Conservation (phyloP, 352 stramenopile species). For the Globisporangium rhizosaccharum region DNA sequence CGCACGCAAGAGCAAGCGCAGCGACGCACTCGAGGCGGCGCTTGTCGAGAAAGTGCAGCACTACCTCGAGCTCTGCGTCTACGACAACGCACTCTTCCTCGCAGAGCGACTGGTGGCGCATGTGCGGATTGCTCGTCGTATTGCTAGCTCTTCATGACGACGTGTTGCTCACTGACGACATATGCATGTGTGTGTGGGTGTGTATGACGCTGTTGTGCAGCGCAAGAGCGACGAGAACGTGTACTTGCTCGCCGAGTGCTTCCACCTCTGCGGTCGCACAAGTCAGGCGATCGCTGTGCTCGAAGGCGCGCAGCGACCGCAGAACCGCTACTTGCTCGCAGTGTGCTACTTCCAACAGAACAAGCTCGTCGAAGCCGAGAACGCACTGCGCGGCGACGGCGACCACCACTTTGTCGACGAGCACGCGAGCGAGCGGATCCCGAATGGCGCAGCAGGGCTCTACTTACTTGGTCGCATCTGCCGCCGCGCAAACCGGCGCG, state of each 20-base stretch:
- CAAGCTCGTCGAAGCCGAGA: slow-evolving; percentile 85
- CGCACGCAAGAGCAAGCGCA: background rate
- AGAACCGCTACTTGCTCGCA: slow-evolving; percentile 69
- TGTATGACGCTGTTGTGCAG: slow-evolving; percentile 26
- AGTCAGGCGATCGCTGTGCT: slow-evolving; percentile 56
- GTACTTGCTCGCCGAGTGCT: slow-evolving; percentile 57
- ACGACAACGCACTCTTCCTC: slow-evolving; percentile 72
- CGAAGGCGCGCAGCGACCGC: slow-evolving; percentile 22
- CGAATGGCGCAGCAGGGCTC: slow-evolving; percentile 88
- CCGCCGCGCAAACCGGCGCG: slow-evolving; percentile 76
- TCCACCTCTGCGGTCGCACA: slow-evolving; percentile 47
- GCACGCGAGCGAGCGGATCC: slow-evolving; percentile 38
- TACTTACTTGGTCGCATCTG: slow-evolving; percentile 92
- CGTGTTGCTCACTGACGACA: background rate
- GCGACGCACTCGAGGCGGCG: slow-evolving; percentile 37
- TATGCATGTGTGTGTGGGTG: background rate
- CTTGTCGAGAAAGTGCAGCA: slow-evolving; percentile 45
- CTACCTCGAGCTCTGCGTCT: slow-evolving; percentile 48
- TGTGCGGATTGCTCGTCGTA: slow-evolving; percentile 26
- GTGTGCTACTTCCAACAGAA: slow-evolving; percentile 72
- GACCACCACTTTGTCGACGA: slow-evolving; percentile 17
- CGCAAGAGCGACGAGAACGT: slow-evolving; percentile 51
- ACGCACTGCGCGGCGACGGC: slow-evolving; percentile 70
- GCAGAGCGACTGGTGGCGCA: slow-evolving; percentile 77
- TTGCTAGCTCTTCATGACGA: background rate